A percentile compares a stretch with the other conserved stretches of the same genome.
Evolutionary conservation across 202 grass and related monocot species (phyloP).

Genomic region (Bolboschoenoplectus hybrid): DNA sequence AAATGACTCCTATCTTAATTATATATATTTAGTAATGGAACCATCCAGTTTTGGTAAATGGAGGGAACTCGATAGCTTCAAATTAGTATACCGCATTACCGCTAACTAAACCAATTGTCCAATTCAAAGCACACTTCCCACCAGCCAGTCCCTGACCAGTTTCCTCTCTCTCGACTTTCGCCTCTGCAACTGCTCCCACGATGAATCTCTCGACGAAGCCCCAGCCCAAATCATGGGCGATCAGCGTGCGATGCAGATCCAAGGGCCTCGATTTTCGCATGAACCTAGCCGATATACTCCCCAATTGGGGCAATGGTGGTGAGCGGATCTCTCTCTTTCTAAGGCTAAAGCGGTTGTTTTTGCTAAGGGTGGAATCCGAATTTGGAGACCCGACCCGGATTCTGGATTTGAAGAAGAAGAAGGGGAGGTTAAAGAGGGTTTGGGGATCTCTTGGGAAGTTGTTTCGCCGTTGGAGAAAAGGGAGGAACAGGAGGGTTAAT

Average conservation of each 20-base stretch:
- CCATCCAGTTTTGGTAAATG: too few species aligned
- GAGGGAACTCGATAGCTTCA: too few species aligned
- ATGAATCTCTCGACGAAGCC: slow-evolving; percentile 27
- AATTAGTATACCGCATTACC: too few species aligned
- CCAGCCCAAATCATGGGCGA: slow-evolving; percentile 49
- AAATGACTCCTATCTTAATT: too few species aligned
- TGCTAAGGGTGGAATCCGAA: slow-evolving; percentile 49
- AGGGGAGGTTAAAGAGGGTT: slow-evolving; percentile 26
- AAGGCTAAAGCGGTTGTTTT: slow-evolving; percentile 55
- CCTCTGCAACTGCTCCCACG: background rate
- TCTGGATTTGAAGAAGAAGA: slow-evolving; percentile 9
- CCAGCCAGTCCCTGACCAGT: too few species aligned
- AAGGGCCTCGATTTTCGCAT: slow-evolving; percentile 57
- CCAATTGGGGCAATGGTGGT: slow-evolving; percentile 57
- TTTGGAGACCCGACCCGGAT: slow-evolving; percentile 16
- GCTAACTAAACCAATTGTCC: too few species aligned
- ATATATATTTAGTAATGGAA: too few species aligned
- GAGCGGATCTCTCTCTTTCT: slow-evolving; percentile 63
- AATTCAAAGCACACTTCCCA: too few species aligned
- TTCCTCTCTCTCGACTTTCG: too few species aligned
- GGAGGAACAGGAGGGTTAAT: background rate
- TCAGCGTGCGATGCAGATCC: slow-evolving; percentile 58
- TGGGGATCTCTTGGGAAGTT: slow-evolving; percentile 20
- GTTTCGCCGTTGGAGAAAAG: background rate
- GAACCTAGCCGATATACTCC: slow-evolving; percentile 59